Percentiles rank a stretch among this genome's conserved stretches.
These are phyloP conservation scores for Cladophialophora carrionii DNA, from an alignment of 2,329 filamentous ascomycete genomes.

Conservation along the genomic window DNA sequence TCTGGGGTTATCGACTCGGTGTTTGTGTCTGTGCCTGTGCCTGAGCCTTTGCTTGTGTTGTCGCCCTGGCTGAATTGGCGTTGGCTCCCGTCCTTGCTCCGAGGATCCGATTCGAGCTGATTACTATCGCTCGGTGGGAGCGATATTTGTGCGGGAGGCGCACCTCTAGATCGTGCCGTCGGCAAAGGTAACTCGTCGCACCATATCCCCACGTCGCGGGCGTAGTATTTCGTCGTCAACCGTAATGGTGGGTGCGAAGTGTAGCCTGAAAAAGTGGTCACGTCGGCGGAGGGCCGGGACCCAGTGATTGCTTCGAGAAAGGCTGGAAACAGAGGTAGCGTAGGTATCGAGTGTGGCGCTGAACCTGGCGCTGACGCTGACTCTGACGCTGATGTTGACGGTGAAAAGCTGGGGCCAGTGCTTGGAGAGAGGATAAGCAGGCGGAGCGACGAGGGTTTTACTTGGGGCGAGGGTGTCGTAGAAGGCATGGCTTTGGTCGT, in stretches of 20 bases:
- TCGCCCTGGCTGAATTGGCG: neutral
- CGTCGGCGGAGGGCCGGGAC: constrained; percentile 28
- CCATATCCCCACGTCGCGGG: constrained; percentile 51
- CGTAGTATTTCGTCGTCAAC: constrained; percentile 51
- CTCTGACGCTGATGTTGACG: constrained; percentile 9
- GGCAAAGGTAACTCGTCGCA: constrained; percentile 50
- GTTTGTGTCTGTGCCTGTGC: neutral
- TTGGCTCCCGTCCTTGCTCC: neutral
- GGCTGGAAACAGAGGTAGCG: constrained; percentile 31
- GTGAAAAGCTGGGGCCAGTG: neutral
- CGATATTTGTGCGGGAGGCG: neutral
- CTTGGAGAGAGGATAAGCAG: constrained; percentile 35
- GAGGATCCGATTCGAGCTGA: neutral
- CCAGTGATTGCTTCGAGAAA: constrained; percentile 35
- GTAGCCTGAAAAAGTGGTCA: constrained; percentile 50
- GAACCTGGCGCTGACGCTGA: constrained; percentile 10
- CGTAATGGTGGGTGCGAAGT: constrained; percentile 50
- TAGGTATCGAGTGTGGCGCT: constrained; percentile 9
- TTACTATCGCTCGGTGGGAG: too few species aligned
- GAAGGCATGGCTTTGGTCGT: constrained; percentile 5
- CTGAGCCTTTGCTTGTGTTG: neutral
- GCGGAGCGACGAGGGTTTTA: constrained; percentile 33
- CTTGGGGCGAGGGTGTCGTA: neutral
- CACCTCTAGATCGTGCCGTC: neutral
- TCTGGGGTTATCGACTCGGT: neutral